phyloP scores from a whole-genome alignment of 306 rosid genomes.

The Cercis canadensis region DNA sequence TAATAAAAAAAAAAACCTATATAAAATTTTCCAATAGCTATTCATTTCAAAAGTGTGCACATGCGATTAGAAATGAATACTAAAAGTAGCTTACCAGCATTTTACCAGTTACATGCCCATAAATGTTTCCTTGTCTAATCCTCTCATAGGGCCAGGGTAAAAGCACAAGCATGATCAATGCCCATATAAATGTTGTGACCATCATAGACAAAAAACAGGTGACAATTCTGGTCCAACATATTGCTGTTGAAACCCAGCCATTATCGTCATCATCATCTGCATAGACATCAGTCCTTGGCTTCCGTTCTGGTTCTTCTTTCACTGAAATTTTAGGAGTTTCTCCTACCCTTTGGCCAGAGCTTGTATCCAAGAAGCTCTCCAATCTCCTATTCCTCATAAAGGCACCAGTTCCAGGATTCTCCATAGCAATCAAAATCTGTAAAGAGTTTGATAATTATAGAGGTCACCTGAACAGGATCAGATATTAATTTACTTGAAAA shows the following conservation, averaged over 20 bases:
- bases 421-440: slow-evolving; percentile 29
- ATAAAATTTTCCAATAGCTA: background rate
- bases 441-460: background rate
- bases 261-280: slow-evolving; percentile 35
- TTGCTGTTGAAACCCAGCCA: slow-evolving; percentile 52
- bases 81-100: slow-evolving; percentile 56
- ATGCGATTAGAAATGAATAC: background rate
- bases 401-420: slow-evolving; percentile 46
- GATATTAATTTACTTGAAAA: background rate
- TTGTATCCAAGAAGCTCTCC: slow-evolving; percentile 55
- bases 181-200: slow-evolving; percentile 67
- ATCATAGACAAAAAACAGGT: slow-evolving; percentile 58
- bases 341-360: slow-evolving; percentile 46
- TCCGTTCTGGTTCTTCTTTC: slow-evolving; percentile 36
- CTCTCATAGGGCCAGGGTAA: slow-evolving; percentile 71
- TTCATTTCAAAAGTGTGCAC: slow-evolving; percentile 6
- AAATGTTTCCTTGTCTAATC: slow-evolving; percentile 67
- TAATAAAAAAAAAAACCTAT: background rate
- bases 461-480: slow-evolving; percentile 19
- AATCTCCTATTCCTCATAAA: slow-evolving; percentile 59
- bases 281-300: slow-evolving; percentile 27
- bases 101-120: slow-evolving; percentile 75
- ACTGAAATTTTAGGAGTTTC: slow-evolving; percentile 38
- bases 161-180: slow-evolving; percentile 59
- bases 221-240: slow-evolving; percentile 59